Percentiles rank a stretch among this genome's conserved stretches.
phyloP scores from a whole-genome alignment of 2,329 filamentous ascomycete species.

The Penicillium sp. region DNA sequence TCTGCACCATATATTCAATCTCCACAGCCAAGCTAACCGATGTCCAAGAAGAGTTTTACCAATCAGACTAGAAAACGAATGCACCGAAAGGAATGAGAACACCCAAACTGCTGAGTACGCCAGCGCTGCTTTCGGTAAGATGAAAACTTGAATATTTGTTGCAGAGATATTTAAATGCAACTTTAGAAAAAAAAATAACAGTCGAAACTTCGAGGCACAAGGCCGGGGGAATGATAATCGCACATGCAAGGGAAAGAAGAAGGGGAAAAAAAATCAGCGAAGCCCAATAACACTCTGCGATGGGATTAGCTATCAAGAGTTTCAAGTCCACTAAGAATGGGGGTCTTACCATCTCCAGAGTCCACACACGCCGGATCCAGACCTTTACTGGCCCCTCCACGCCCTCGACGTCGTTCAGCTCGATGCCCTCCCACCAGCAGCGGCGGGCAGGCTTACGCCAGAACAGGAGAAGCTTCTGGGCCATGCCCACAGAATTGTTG shows the following conservation, averaged over 20 bases:
- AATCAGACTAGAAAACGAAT: constrained; percentile 17
- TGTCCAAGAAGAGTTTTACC: constrained; percentile 2
- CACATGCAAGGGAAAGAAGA: constrained; percentile 20
- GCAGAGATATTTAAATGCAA: constrained; percentile 10
- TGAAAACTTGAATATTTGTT: background rate
- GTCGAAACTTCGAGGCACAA: constrained; percentile 18
- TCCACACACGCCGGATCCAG: constrained; percentile 98
- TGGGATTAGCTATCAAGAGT: constrained; percentile 20
- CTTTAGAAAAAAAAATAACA: constrained; percentile 12
- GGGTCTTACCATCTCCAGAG: constrained; percentile 77
- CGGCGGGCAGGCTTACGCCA: constrained; percentile 95
- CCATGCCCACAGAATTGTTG: constrained; percentile 86
- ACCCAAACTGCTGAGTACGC: constrained; percentile 20
- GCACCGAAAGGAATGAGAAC: constrained; percentile 10
- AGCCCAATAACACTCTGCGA: constrained; percentile 77
- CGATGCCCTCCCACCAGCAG: constrained; percentile 99
- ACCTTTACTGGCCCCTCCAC: constrained; percentile 92
- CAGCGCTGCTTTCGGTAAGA: constrained; percentile 16
- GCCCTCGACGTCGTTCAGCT: constrained; percentile 84
- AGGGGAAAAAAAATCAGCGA: constrained; percentile 45
- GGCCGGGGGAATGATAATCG: constrained; percentile 22
- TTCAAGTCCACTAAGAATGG: background rate
- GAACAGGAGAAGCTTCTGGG: constrained; percentile 94
- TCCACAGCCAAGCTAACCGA: background rate
- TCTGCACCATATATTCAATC: constrained; percentile 14